Percentiles rank a stretch among this genome's conserved stretches.
Conservation (phyloP, 306 rosid species). For the Rosa lucieae region DNA sequence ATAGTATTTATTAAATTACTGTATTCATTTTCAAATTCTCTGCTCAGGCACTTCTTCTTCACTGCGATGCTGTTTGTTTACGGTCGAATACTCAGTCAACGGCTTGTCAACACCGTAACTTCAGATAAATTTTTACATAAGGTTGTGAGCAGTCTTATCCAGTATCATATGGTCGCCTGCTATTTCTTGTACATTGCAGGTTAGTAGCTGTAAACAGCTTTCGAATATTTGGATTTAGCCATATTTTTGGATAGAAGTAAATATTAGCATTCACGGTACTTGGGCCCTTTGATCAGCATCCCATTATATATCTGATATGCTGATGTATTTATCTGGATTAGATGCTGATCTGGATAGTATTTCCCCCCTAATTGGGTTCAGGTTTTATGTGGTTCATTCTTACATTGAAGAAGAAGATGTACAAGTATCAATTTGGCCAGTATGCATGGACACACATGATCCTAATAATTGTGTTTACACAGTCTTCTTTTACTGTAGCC, state of each 20-base stretch:
- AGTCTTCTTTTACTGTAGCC: constrained; percentile 95
- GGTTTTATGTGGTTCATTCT: constrained; percentile 99
- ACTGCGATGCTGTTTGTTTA: constrained; percentile 96
- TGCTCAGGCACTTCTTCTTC: constrained; percentile 94
- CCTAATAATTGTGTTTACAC: constrained; percentile 88
- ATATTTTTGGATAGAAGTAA: not conserved
- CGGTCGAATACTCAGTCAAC: constrained; percentile 93
- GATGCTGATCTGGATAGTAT: constrained; percentile 20
- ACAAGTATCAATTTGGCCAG: constrained; percentile 99
- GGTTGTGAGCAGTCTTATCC: constrained; percentile 78
- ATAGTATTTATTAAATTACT: constrained; percentile 13
- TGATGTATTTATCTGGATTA: constrained; percentile 1
- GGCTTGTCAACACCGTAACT: constrained; percentile 83
- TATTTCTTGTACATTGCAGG: constrained; percentile 88
- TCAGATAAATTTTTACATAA: constrained; percentile 69
- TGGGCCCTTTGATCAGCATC: not conserved
- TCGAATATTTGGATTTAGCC: not conserved
- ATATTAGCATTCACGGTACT: not conserved
- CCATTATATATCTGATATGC: not conserved
- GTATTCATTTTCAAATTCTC: constrained; percentile 25
- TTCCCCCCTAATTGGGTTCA: constrained; percentile 38
- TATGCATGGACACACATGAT: constrained; percentile 99
- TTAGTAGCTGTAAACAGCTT: constrained; percentile 22
- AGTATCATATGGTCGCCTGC: constrained; percentile 94
- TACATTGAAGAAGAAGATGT: constrained; percentile 95